phyloP scores from a whole-genome alignment of 2,329 filamentous ascomycete species.

The Byssochlamys sp. region DNA sequence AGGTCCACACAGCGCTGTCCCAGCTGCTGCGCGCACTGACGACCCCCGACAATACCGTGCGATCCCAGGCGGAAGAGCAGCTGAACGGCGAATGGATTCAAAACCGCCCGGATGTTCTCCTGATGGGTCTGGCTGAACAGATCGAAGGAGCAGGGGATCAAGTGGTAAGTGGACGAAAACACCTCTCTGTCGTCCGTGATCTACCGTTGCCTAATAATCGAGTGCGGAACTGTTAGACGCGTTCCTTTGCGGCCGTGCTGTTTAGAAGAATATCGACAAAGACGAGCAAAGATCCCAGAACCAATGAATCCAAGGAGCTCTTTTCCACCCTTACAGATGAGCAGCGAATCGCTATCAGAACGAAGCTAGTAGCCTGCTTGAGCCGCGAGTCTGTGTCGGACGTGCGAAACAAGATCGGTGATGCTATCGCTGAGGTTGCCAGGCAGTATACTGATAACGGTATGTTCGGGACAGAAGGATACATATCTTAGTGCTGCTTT shows the following conservation, averaged over 20 bases:
- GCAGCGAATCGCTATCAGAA: constrained; percentile 67
- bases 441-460: constrained; percentile 88
- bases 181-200: not conserved
- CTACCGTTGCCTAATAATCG: not conserved
- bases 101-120: constrained; percentile 69
- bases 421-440: constrained; percentile 92
- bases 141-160: constrained; percentile 67
- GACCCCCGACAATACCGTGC: constrained; percentile 75
- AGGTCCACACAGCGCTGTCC: constrained; percentile 72
- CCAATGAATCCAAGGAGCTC: constrained; percentile 66
- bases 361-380: constrained; percentile 71
- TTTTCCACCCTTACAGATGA: constrained; percentile 70
- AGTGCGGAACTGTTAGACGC: constrained; percentile 47
- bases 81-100: constrained; percentile 82
- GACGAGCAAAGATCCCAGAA: constrained; percentile 61
- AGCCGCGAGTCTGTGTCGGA: constrained; percentile 61
- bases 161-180: constrained; percentile 46
- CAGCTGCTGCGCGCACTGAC: constrained; percentile 82
- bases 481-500: not conserved
- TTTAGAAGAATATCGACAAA: constrained; percentile 90
- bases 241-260: constrained; percentile 84
- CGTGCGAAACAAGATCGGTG: constrained; percentile 89
- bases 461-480: constrained; percentile 39
- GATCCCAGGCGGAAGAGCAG: constrained; percentile 80
- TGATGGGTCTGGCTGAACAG: constrained; percentile 93